These are phyloP conservation scores for Alternaria sp. DNA, from an alignment of 2,329 filamentous ascomycete species.

Conservation along the genomic window DNA sequence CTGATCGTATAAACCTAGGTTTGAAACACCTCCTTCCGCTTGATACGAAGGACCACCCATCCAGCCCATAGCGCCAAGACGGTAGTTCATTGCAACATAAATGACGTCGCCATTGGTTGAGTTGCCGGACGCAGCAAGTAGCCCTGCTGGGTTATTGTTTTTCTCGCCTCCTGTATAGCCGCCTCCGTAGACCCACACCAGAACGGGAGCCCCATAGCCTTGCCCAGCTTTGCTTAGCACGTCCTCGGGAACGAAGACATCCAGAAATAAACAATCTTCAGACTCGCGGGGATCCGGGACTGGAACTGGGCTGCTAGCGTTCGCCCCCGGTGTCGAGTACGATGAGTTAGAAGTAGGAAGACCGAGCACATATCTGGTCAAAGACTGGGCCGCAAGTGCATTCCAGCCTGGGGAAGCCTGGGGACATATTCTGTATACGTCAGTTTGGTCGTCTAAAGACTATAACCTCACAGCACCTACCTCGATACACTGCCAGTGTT, in stretches of 20 bases:
- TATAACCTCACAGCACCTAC: slow-evolving; percentile 27
- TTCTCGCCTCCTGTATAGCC: slow-evolving; percentile 55
- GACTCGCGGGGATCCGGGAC: slow-evolving; percentile 40
- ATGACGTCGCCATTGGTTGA: slow-evolving; percentile 54
- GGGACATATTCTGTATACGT: slow-evolving; percentile 42
- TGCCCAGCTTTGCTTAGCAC: slow-evolving; percentile 48
- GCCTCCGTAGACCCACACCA: slow-evolving; percentile 62
- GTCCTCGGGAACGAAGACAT: slow-evolving; percentile 56
- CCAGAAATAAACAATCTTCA: slow-evolving; percentile 61
- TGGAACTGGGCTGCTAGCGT: slow-evolving; percentile 33
- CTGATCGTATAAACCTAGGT: slow-evolving; percentile 51
- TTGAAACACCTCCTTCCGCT: slow-evolving; percentile 46
- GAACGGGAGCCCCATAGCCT: slow-evolving; percentile 52
- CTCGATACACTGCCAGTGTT: slow-evolving; percentile 54
- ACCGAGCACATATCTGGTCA: slow-evolving; percentile 42
- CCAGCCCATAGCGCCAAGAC: slow-evolving; percentile 54
- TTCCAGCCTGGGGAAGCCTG: slow-evolving; percentile 57
- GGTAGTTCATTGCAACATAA: slow-evolving; percentile 58
- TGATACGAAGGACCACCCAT: slow-evolving; percentile 46
- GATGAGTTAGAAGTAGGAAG: slow-evolving; percentile 41
- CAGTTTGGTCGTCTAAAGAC: background rate
- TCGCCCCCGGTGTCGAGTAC: slow-evolving; percentile 37
- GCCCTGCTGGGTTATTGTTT: slow-evolving; percentile 51
- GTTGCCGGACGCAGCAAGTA: slow-evolving; percentile 55
- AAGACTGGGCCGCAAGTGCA: slow-evolving; percentile 43